phyloP scores from a whole-genome alignment of 2,329 filamentous ascomycete genomes.

The Pyricularia pennisetigena region DNA sequence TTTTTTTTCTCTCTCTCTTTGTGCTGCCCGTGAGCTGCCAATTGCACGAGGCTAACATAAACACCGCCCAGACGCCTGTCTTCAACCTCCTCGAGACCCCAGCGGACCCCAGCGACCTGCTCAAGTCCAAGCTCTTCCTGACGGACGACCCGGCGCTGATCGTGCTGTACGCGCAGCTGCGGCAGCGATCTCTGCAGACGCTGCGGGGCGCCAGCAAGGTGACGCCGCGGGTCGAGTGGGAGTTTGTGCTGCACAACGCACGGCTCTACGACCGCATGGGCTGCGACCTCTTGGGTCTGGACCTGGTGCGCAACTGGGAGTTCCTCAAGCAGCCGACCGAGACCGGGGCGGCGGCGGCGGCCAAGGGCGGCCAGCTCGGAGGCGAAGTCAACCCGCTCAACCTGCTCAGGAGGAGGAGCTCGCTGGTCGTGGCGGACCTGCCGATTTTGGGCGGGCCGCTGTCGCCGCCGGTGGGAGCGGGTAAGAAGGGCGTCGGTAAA shows the following conservation, averaged over 20 bases:
- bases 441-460: slow-evolving; percentile 28
- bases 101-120: slow-evolving; percentile 44
- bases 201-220: slow-evolving; percentile 78
- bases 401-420: slow-evolving; percentile 61
- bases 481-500: slow-evolving; percentile 25
- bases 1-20: no score
- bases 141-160: slow-evolving; percentile 87
- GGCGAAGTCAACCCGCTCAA: slow-evolving; percentile 54
- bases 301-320: slow-evolving; percentile 76
- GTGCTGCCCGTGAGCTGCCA: no score
- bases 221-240: slow-evolving; percentile 71
- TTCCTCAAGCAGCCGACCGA: slow-evolving; percentile 38
- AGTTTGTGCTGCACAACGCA: slow-evolving; percentile 80
- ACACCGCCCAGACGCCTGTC: slow-evolving; percentile 55
- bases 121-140: slow-evolving; percentile 70
- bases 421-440: slow-evolving; percentile 69
- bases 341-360: background rate
- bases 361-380: slow-evolving; percentile 31
- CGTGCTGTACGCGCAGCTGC: slow-evolving; percentile 76
- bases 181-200: slow-evolving; percentile 72
- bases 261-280: slow-evolving; percentile 84
- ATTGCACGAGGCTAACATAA: no score
- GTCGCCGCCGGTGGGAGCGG: slow-evolving; percentile 22
- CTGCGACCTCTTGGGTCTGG: slow-evolving; percentile 79
- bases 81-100: slow-evolving; percentile 63